phyloP scores from a whole-genome alignment of 1,284 basidiomycete genomes.

The Microbotryum silenes-acaulis region DNA sequence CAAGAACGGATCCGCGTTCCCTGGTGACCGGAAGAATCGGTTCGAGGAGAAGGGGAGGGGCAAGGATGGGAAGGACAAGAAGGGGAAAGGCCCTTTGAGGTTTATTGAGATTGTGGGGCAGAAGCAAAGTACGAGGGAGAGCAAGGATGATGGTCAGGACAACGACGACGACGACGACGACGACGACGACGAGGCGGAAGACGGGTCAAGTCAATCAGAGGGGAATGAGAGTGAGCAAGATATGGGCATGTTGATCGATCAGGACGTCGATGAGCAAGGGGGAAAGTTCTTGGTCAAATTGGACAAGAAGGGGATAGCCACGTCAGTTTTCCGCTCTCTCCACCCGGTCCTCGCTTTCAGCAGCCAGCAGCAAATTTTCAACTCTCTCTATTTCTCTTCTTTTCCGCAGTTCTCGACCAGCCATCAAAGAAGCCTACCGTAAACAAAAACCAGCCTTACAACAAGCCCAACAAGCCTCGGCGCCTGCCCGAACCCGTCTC shows the following conservation, averaged over 20 bases:
- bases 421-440: constrained; percentile 23
- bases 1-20: background rate
- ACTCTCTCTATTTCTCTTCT: background rate
- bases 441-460: constrained; percentile 19
- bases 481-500: constrained; percentile 2
- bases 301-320: constrained; percentile 30
- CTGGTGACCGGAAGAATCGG: background rate
- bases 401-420: constrained; percentile 21
- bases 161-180: background rate
- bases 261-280: constrained; percentile 16
- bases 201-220: too few relatives aligned
- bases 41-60: background rate
- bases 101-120: constrained; percentile 9
- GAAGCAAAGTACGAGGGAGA: constrained; percentile 6
- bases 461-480: background rate
- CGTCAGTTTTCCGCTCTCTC: constrained; percentile 11
- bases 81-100: constrained; percentile 25
- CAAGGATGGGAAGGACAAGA: constrained; percentile 25
- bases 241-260: constrained; percentile 28
- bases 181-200: too few relatives aligned
- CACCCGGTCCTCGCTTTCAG: background rate
- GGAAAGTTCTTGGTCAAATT: constrained; percentile 25
- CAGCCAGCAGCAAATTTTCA: background rate
- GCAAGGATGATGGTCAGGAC: background rate
- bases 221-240: background rate